Evolutionary conservation across 768 basidiomycete genomes (phyloP), one percentile per base, ranked within the genome.

Genomic region (Hericium rajendrae): DNA sequence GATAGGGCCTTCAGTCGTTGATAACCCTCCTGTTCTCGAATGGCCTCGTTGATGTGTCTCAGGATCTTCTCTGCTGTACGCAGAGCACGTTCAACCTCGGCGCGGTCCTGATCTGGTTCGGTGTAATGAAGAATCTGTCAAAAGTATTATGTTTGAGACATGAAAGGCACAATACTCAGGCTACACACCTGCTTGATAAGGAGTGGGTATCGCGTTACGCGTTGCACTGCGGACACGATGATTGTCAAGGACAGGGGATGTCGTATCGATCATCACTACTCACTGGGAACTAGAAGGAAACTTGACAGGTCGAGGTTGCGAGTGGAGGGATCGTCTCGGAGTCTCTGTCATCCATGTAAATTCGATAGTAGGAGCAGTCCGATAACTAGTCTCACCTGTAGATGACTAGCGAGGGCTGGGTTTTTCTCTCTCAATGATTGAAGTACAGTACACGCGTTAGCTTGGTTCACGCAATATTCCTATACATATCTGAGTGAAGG

Each of bases 381-480:
- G 2, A 15, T 15, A 15, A 28, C 18, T 37, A 38, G 22, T 54
- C 46, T 5, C 38, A 90, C 91, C 74, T 86, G 83, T 26, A 94
- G 71, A 65, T 86, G 84, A 12, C 72, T 66, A 1, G 81, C 80
- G 10, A 95, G 70, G 20, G 81, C 82, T 0, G 81, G 75, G 59
- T 89, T 86, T 3, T 77, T 77, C 54, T 86, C 81, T 49, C 91
- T 76, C 58, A 89, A 68, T 0, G 86, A 83, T 61, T 90, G 85
- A 38, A 95, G 73, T 3, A 86, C 80, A 64, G 84, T 86, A 62
- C 84, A 87, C 0, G 88, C 91, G 11, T 76, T 83, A 8, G 74
- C 76, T 69, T 97, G 94, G 61, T 97, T 94, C 55, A 93, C 82
- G 60, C 95, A 97, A 66, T 97, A 97, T 55, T 85, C 83, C 86